Conservation (phyloP, 163 green algal genomes). For the Scenedesmus sp. region DNA sequence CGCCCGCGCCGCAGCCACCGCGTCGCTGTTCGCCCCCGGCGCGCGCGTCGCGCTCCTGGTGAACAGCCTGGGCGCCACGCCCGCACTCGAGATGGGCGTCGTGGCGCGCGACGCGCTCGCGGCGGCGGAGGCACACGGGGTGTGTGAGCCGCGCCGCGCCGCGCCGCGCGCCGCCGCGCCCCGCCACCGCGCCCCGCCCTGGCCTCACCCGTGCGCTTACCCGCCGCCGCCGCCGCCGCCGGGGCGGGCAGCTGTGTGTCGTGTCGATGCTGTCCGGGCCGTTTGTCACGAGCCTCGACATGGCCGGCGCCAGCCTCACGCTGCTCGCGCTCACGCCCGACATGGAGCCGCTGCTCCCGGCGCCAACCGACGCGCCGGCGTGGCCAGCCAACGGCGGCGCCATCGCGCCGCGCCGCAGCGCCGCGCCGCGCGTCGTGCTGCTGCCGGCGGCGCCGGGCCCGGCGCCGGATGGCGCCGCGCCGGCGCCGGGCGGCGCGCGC, state of each 20-base stretch:
- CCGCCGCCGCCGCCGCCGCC: too few relatives aligned
- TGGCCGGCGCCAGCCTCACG: constrained; percentile 80
- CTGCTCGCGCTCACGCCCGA: constrained; percentile 66
- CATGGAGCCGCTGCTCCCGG: neutral
- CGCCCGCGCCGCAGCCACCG: constrained; percentile 14
- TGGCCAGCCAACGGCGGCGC: constrained; percentile 47
- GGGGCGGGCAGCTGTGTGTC: constrained; percentile 58
- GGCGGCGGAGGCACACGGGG: neutral
- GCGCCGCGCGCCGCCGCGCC: neutral
- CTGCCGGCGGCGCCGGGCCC: neutral
- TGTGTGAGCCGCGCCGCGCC: neutral
- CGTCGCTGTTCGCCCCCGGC: constrained; percentile 23
- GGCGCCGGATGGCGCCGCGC: too few relatives aligned
- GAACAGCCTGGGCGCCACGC: constrained; percentile 84
- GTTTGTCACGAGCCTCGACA: constrained; percentile 88
- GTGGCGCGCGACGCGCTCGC: constrained; percentile 51
- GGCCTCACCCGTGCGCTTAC: too few relatives aligned
- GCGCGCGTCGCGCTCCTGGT: constrained; percentile 74
- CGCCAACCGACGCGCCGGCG: constrained; percentile 49
- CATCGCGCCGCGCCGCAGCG: neutral
- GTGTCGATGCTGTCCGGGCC: constrained; percentile 68
- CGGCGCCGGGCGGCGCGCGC: constrained; percentile 7
- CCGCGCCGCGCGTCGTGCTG: neutral
- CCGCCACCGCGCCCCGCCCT: too few relatives aligned
- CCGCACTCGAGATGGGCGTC: constrained; percentile 71